A percentile compares a stretch with the other conserved stretches of the same genome.
phyloP scores from a whole-genome alignment of 306 rosid species.

The Pterocarpus santalinus region DNA sequence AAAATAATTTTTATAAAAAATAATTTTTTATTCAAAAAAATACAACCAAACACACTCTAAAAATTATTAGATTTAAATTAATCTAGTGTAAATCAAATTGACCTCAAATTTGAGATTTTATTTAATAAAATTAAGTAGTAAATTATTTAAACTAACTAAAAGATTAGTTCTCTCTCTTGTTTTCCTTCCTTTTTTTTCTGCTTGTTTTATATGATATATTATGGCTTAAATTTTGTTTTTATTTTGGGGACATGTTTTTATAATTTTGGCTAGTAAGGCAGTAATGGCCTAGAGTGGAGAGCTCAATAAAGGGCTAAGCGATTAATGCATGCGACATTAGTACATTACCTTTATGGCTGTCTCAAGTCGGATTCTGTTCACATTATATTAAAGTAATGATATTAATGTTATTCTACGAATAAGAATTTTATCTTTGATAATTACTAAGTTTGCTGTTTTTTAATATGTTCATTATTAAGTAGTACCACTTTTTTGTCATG shows the following conservation, averaged over 20 bases:
- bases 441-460: background rate
- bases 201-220: background rate
- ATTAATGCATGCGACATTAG: background rate
- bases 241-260: background rate
- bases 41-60: too few species aligned
- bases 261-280: background rate
- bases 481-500: background rate
- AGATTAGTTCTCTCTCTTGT: too few species aligned
- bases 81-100: too few species aligned
- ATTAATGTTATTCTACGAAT: background rate
- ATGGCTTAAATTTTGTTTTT: too few species aligned
- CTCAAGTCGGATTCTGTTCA: background rate
- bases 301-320: slow-evolving; percentile 24
- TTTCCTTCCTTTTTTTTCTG: too few species aligned
- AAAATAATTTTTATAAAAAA: too few species aligned
- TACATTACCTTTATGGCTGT: too few species aligned
- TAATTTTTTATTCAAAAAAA: too few species aligned
- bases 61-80: too few species aligned
- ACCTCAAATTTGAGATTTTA: too few species aligned
- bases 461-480: background rate
- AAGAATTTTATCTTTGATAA: background rate
- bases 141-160: too few species aligned
- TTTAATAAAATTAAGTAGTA: too few species aligned
- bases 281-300: background rate
- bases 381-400: background rate